Evolutionary conservation across 345 rosid genomes (phyloP), one percentile per base, ranked within the genome.

Genomic region (Populus euphratica): DNA sequence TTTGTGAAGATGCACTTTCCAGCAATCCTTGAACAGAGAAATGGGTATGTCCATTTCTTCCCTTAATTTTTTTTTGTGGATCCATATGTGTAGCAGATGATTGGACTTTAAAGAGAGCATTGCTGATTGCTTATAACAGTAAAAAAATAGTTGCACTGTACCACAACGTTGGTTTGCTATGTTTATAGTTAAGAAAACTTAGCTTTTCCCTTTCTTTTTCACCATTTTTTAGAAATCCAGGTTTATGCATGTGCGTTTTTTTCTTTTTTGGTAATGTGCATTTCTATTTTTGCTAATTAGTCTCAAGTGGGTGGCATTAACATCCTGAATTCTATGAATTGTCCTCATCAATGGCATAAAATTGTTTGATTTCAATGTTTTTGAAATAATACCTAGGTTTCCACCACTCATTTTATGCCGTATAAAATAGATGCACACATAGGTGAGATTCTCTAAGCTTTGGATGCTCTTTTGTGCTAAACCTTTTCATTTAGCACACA

Each of bases 1-100:
- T 92, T 85, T 65, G 88, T 96, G 62, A 96, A 91, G 92, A 88
- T 96, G 98, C 99, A 96, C 54, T 96, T 96, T 82, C 97, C 99
- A 21, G 94, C 98, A 69, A 88, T 93, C 73, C 85, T 96, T 68
- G 98, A 94, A 82, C 97, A 92, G 79, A 92, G 92, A 84, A 96
- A 91, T 61, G 98, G 99, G 98, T 94, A 74, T 85, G 47, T 63
- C 70, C 47, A 5, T 10, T 44, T 16, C 18, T 8, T 52, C 17
- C 29, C 12, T 3, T 73, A 12, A 35, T 76, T n/a, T 47, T 65
- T 64, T 27, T 70, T 59, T 2, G 4, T 36, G 39, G 50, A 29
- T 73, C 44, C 36, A 38, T 29, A 13, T 44, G 36, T 5, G 21
- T 59, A 9, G 64, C 14, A n/a, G 64, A 23, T 59, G 64, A n/a